Evolutionary conservation across 2,329 filamentous ascomycete species (phyloP).

Genomic region (Leptographium procerum): DNA sequence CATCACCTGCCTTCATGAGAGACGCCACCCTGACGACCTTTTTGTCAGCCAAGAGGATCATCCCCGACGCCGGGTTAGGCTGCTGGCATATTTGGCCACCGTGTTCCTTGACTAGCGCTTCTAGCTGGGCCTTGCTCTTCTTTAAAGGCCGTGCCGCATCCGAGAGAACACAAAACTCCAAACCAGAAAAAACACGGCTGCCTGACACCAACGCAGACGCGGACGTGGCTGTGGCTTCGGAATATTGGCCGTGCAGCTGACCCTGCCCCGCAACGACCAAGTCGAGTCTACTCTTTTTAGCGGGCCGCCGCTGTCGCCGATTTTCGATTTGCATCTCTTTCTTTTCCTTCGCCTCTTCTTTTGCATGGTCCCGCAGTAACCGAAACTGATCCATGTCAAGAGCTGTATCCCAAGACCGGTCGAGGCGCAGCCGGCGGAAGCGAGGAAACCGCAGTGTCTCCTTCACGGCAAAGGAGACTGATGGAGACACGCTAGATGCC

Average conservation of each 20-base stretch:
- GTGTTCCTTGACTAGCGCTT: constrained; percentile 69
- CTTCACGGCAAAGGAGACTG: constrained; percentile 65
- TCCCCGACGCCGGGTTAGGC: constrained; percentile 47
- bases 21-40: constrained; percentile 72
- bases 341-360: constrained; percentile 62
- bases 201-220: not conserved
- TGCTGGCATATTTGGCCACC: constrained; percentile 73
- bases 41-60: constrained; percentile 70
- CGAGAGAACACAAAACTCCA: constrained; percentile 75
- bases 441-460: constrained; percentile 83
- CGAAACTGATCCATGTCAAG: constrained; percentile 70
- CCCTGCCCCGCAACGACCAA: constrained; percentile 62
- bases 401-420: constrained; percentile 73
- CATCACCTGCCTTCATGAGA: constrained; percentile 56
- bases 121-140: constrained; percentile 67
- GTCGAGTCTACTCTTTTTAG: constrained; percentile 57
- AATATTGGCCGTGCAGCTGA: constrained; percentile 12
- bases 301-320: constrained; percentile 38
- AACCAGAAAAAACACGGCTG: constrained; percentile 56
- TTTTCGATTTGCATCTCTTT: constrained; percentile 66
- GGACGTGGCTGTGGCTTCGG: constrained; percentile 23
- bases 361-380: constrained; percentile 54
- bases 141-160: constrained; percentile 60
- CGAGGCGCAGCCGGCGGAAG: constrained; percentile 70
- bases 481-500: constrained; percentile 64